Evolutionary conservation across 164 flowering plant species (phyloP).

Genomic region (Annona squamosa): DNA sequence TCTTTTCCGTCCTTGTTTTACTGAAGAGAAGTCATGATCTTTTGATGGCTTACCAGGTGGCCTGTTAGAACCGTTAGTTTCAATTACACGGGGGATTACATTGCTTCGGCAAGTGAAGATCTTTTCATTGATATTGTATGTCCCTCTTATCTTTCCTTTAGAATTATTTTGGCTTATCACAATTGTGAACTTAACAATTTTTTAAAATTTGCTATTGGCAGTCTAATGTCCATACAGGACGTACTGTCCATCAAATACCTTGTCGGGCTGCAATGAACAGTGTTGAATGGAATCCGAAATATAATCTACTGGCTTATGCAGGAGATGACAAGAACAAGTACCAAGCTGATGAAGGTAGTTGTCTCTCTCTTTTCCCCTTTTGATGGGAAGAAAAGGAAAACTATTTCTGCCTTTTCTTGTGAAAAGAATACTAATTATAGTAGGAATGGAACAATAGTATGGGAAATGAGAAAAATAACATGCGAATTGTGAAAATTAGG

Average conservation of each 20-base stretch:
- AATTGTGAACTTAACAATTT: not conserved
- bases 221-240: slow-evolving; percentile 81
- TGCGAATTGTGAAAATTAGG: too few relatives aligned
- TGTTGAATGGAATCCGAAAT: slow-evolving; percentile 96
- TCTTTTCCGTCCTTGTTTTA: not conserved
- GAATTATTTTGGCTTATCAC: not conserved
- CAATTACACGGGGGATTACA: slow-evolving; percentile 82
- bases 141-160: not conserved
- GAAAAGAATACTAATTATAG: too few relatives aligned
- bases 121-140: slow-evolving; percentile 88
- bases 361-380: slow-evolving; percentile 6
- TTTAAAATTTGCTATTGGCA: slow-evolving; percentile 26
- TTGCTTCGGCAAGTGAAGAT: slow-evolving; percentile 99
- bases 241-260: slow-evolving; percentile 88
- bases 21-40: not conserved
- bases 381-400: not conserved
- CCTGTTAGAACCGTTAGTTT: slow-evolving; percentile 97
- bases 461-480: too few relatives aligned
- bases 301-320: slow-evolving; percentile 87
- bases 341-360: slow-evolving; percentile 84
- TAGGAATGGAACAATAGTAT: too few relatives aligned
- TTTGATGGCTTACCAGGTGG: slow-evolving; percentile 49
- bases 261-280: slow-evolving; percentile 98
- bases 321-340: slow-evolving; percentile 98
- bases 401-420: too few relatives aligned